A percentile compares a stretch with the other conserved stretches of the same genome.
These are phyloP conservation scores for Phoma sp. DNA, from an alignment of 2,329 filamentous ascomycete species.

Conservation along the genomic window DNA sequence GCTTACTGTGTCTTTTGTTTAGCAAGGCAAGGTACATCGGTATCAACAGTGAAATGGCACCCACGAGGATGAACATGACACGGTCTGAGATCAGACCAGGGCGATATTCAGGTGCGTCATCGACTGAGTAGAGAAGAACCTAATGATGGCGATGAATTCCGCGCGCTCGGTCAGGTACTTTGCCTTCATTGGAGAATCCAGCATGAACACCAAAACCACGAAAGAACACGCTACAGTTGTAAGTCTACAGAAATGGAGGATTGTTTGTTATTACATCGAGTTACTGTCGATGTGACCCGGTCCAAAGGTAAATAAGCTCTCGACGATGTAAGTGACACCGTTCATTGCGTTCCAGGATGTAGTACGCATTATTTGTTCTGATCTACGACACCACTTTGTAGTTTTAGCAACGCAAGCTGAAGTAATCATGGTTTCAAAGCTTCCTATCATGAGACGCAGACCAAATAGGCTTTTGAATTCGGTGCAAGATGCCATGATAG, in stretches of 20 bases:
- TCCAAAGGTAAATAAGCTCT: constrained; percentile 63
- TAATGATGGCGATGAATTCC: constrained; percentile 55
- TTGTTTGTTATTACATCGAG: constrained; percentile 51
- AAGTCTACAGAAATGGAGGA: constrained; percentile 56
- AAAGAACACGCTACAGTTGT: constrained; percentile 53
- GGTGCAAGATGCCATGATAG: constrained; percentile 60
- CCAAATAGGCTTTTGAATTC: constrained; percentile 47
- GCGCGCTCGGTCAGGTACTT: constrained; percentile 29
- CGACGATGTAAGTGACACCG: constrained; percentile 62
- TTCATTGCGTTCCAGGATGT: constrained; percentile 68
- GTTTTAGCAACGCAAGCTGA: constrained; percentile 65
- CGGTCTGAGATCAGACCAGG: constrained; percentile 44
- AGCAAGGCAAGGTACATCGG: constrained; percentile 41
- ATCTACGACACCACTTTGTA: constrained; percentile 66
- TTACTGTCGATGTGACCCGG: constrained; percentile 61
- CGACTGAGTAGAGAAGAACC: constrained; percentile 38
- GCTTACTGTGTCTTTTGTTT: constrained; percentile 40
- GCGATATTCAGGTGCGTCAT: constrained; percentile 45
- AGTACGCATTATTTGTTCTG: constrained; percentile 63
- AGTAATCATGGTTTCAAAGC: constrained; percentile 44
- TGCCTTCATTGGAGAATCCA: constrained; percentile 52
- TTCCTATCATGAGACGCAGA: constrained; percentile 51
- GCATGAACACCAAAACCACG: constrained; percentile 51
- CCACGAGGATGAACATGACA: constrained; percentile 44
- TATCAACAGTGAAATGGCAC: constrained; percentile 34